Percentiles rank a stretch among this genome's conserved stretches.
phyloP scores from a whole-genome alignment of 805 yeast species.

The Yarrowia hollandica region DNA sequence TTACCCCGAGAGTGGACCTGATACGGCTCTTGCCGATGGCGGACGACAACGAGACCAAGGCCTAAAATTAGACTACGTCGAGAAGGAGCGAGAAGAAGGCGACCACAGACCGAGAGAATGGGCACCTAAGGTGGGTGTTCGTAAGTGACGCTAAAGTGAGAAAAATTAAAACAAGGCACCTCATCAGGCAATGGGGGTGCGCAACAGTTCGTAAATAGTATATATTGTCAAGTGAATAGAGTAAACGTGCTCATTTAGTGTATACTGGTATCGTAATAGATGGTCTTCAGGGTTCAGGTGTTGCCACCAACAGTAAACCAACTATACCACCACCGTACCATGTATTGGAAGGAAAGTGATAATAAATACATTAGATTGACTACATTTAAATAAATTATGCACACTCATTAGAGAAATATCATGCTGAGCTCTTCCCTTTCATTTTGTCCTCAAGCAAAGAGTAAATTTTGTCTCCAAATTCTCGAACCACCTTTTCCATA shows the following conservation, averaged over 20 bases:
- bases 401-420: too few species aligned
- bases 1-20: conserved; percentile 23
- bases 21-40: conserved; percentile 18
- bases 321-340: too few species aligned
- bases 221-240: conserved; percentile 12
- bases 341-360: not conserved
- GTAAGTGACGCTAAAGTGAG: not conserved
- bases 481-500: conserved; percentile 7
- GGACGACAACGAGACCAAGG: conserved; percentile 9
- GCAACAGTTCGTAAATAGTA: conserved; percentile 2
- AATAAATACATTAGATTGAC: not conserved
- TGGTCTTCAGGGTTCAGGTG: not conserved
- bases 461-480: conserved; percentile 27
- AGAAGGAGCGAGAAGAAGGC: not conserved
- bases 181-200: not conserved
- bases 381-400: not conserved
- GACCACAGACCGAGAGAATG: not conserved
- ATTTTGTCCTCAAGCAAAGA: conserved; percentile 2
- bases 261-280: too few species aligned
- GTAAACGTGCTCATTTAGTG: too few species aligned
- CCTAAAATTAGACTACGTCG: conserved; percentile 19
- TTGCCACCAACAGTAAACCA: not conserved
- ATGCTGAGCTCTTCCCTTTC: not conserved
- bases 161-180: not conserved
- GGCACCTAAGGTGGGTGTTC: not conserved